Base-by-base conservation (phyloP, 176 grass and related monocot species). In the Rhipidocladum racemiflorum region DNA sequence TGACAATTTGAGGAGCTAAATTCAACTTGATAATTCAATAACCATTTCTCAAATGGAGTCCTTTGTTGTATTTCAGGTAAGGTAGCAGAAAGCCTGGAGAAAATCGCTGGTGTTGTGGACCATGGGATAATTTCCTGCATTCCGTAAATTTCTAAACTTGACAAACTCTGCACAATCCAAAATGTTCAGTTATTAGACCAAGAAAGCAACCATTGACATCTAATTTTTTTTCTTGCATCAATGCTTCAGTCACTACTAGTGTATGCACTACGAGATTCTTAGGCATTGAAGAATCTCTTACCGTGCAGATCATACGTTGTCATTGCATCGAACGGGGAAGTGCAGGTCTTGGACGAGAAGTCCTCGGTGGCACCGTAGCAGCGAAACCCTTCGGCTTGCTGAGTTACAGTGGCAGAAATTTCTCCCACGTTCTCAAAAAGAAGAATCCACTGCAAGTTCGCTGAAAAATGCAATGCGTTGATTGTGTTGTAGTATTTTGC, bases 101-200 rank as follows among this genome's bases (percentile, higher is more conserved):
- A 87, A 51, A 85, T 97, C 15, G 70, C 18, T 0, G 92, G 95
- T 13, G 81, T 97, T 28, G 85, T 97, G 32, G 90, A 97, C 57
- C 95, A 97, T 88, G 95, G 95, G 82, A 92, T 97, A 36, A 78
- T 97, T 66, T 82, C 61, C 21, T 68, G 80, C 83, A 91, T 83
- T 38, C 81, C 53, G 92, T 97, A 64, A 86, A 57, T 89, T 66
- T 87, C 56, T 89, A 17, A 53, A 44, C 32, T 24, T 36, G 21
- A 18, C 25, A 61, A 9, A 24, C 72, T 68, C 45, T 49, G 15
- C 46, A 49, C 46, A 1, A 17, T 0, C 15, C 14, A 49, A 49
- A 49, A 49, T 49, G 46, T 45, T 3, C 11, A 34, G 32, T 34
- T 34, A 34, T 1, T 24, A 39, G 11, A 25, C 1, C 32, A 56